Conservation (phyloP, 2,329 filamentous ascomycete species). For the Aspergillus ruber region DNA sequence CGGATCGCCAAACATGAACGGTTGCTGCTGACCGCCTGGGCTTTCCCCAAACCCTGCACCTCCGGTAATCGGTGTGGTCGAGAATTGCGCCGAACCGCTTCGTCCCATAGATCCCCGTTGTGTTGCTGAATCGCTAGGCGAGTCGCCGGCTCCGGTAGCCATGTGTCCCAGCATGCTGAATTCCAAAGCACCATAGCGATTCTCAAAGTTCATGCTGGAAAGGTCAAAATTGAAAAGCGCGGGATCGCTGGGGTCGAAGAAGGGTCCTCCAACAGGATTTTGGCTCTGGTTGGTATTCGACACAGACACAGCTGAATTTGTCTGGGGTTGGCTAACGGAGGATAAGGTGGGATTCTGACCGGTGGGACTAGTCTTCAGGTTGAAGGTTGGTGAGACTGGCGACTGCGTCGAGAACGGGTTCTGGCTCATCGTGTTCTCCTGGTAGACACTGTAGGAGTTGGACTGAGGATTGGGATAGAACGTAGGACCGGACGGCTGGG, state of each 20-base stretch:
- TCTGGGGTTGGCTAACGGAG: slow-evolving; percentile 43
- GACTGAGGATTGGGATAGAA: slow-evolving; percentile 32
- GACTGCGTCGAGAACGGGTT: slow-evolving; percentile 58
- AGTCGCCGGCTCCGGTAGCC: slow-evolving; percentile 82
- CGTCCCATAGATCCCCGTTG: slow-evolving; percentile 42
- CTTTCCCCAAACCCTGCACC: slow-evolving; percentile 40
- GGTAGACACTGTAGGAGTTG: slow-evolving; percentile 42
- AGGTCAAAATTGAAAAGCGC: slow-evolving; percentile 94
- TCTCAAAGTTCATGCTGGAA: slow-evolving; percentile 89
- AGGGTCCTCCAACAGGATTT: slow-evolving; percentile 46
- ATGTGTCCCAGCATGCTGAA: slow-evolving; percentile 96
- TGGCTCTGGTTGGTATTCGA: slow-evolving; percentile 29
- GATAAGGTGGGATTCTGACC: slow-evolving; percentile 29
- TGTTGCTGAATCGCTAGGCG: slow-evolving; percentile 57
- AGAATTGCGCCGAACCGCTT: slow-evolving; percentile 36
- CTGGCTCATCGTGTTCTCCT: slow-evolving; percentile 40
- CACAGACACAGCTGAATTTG: slow-evolving; percentile 44
- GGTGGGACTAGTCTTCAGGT: slow-evolving; percentile 41
- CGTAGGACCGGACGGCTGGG: slow-evolving; percentile 20
- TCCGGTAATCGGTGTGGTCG: slow-evolving; percentile 26
- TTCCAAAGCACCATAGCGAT: slow-evolving; percentile 90
- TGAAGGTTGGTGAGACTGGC: slow-evolving; percentile 67
- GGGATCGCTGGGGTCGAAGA: slow-evolving; percentile 89
- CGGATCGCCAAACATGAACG: slow-evolving; percentile 42
- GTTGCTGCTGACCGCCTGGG: slow-evolving; percentile 36